phyloP scores from a whole-genome alignment of 1,284 basidiomycete species.

The Rhodotorula sp. region DNA sequence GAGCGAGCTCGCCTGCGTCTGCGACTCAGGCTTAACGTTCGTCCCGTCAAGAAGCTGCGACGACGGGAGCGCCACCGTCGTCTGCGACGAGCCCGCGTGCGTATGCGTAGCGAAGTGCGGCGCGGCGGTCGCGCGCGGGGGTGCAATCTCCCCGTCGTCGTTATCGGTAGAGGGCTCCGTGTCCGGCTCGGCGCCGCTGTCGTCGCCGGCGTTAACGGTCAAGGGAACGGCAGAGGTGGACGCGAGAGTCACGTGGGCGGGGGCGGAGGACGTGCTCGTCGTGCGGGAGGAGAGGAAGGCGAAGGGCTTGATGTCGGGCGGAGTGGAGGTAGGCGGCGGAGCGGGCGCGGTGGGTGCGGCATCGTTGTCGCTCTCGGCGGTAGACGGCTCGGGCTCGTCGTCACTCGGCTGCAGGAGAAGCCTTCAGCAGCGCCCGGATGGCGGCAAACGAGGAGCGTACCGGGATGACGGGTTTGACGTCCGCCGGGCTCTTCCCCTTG shows the following conservation, averaged over 20 bases:
- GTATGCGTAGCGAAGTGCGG: constrained; percentile 4
- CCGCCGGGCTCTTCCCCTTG: neutral
- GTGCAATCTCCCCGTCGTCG: constrained; percentile 2
- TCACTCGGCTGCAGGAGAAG: constrained; percentile 1
- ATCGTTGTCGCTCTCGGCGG: constrained; percentile 8
- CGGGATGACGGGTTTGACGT: constrained; percentile 7
- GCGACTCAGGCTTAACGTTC: constrained; percentile 10
- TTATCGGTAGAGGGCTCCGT: constrained; percentile 23
- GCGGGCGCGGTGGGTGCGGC: neutral
- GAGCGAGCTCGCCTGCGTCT: neutral
- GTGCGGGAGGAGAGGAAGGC: too few species aligned
- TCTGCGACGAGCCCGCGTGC: constrained; percentile 10
- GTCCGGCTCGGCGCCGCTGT: constrained; percentile 30
- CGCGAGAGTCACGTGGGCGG: neutral
- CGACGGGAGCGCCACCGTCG: neutral
- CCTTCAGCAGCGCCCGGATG: neutral
- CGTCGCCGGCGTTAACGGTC: constrained; percentile 2
- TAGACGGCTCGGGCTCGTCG: constrained; percentile 8
- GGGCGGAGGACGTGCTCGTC: neutral
- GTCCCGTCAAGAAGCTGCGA: constrained; percentile 3
- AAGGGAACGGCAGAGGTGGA: neutral
- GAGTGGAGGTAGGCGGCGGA: neutral
- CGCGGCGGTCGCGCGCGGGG: neutral
- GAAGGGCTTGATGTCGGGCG: neutral
- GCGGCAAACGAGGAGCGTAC: neutral